Evolutionary conservation across 2,329 filamentous ascomycete genomes (phyloP).

Genomic region (Aspergillus sp.): DNA sequence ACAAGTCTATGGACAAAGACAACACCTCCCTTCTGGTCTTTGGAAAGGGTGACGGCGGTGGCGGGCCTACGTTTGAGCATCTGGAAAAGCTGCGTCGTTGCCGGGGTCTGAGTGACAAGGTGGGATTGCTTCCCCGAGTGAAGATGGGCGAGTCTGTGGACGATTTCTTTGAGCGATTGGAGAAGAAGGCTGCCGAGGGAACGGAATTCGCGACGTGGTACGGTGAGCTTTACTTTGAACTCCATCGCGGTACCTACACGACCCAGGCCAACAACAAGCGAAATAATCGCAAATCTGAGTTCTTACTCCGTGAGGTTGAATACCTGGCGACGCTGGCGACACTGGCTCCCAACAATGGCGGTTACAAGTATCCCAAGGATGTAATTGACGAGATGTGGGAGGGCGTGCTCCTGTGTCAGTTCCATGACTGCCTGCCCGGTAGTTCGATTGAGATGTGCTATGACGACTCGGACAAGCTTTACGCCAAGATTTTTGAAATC

Average conservation of each 20-base stretch:
- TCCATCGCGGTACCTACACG: conserved; percentile 95
- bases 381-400: conserved; percentile 98
- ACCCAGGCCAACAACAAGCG: conserved; percentile 97
- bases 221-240: conserved; percentile 95
- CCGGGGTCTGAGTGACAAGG: conserved; percentile 84
- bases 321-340: conserved; percentile 82
- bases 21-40: conserved; percentile 87
- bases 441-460: conserved; percentile 98
- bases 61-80: conserved; percentile 89
- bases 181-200: conserved; percentile 67
- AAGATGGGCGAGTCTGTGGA: conserved; percentile 89
- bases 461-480: conserved; percentile 88
- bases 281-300: conserved; percentile 85
- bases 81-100: conserved; percentile 91
- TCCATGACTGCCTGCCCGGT: conserved; percentile 94
- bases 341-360: conserved; percentile 55
- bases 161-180: conserved; percentile 84
- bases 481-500: conserved; percentile 75
- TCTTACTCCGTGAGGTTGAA: conserved; percentile 82
- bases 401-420: conserved; percentile 84
- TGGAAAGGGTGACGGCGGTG: conserved; percentile 93
- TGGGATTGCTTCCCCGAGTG: conserved; percentile 78
- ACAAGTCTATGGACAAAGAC: conserved; percentile 95
- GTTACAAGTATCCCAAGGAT: conserved; percentile 88
- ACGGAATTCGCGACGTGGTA: conserved; percentile 91